These are phyloP conservation scores for Neurospora sp. DNA, from an alignment of 495 filamentous ascomycete species.

Conservation along the genomic window DNA sequence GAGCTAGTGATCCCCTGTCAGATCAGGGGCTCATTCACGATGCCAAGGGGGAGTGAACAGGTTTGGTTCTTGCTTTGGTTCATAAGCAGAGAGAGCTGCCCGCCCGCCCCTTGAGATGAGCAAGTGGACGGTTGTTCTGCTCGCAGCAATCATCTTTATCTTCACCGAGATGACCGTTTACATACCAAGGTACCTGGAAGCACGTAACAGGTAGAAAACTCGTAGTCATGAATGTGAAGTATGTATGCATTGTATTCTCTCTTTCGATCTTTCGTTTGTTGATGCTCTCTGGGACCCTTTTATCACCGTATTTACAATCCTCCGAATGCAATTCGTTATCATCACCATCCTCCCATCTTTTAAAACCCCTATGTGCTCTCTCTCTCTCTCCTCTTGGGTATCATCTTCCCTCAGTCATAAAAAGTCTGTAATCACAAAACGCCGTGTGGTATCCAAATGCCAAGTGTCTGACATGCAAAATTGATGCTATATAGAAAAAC, in stretches of 20 bases:
- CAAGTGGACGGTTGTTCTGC: too few relatives aligned
- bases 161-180: too few relatives aligned
- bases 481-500: background rate
- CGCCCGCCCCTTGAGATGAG: too few relatives aligned
- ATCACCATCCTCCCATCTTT: background rate
- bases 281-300: background rate
- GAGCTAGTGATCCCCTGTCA: background rate
- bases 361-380: too few relatives aligned
- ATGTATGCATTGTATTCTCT: background rate
- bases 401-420: background rate
- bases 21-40: background rate
- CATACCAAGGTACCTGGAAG: too few relatives aligned
- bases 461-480: background rate
- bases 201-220: too few relatives aligned
- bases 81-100: too few relatives aligned
- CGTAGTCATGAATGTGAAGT: too few relatives aligned
- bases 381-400: background rate
- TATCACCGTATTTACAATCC: background rate
- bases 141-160: too few relatives aligned
- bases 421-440: background rate
- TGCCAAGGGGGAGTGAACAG: background rate
- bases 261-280: background rate
- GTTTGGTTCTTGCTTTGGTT: too few relatives aligned
- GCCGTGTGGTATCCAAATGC: background rate
- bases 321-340: background rate